These are phyloP conservation scores for Alternaria brassicicola DNA, from an alignment of 2,329 filamentous ascomycete species.

Conservation along the genomic window DNA sequence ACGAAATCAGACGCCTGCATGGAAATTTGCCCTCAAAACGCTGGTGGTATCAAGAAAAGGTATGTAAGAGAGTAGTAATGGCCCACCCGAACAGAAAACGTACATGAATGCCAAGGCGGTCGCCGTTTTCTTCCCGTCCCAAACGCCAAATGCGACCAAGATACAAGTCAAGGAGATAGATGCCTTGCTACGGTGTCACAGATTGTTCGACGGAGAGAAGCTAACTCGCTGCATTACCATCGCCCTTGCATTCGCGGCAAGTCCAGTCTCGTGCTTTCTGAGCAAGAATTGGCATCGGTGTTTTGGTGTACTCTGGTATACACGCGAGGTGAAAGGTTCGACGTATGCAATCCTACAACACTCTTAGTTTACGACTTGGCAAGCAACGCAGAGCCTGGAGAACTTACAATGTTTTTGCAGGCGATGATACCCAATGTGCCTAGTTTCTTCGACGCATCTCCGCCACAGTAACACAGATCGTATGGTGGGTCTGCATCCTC, in stretches of 20 bases:
- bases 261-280: slow-evolving; percentile 9
- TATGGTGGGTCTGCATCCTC: slow-evolving; percentile 12
- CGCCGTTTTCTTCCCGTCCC: neutral
- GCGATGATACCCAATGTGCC: slow-evolving; percentile 12
- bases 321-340: slow-evolving; percentile 30
- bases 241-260: slow-evolving; percentile 14
- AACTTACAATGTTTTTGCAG: slow-evolving; percentile 27
- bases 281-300: neutral
- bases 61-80: neutral
- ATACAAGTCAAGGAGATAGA: neutral
- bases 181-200: neutral
- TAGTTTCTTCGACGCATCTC: slow-evolving; percentile 18
- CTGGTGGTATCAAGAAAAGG: neutral
- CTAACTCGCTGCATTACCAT: neutral
- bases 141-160: neutral
- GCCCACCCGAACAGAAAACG: neutral
- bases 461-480: slow-evolving; percentile 27
- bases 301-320: slow-evolving; percentile 12
- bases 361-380: neutral
- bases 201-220: neutral
- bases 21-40: neutral
- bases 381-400: neutral
- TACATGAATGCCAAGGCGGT: neutral
- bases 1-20: neutral
- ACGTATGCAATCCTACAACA: slow-evolving; percentile 27